phyloP scores from a whole-genome alignment of 352 stramenopile species.

The Phytophthora nicotianae region DNA sequence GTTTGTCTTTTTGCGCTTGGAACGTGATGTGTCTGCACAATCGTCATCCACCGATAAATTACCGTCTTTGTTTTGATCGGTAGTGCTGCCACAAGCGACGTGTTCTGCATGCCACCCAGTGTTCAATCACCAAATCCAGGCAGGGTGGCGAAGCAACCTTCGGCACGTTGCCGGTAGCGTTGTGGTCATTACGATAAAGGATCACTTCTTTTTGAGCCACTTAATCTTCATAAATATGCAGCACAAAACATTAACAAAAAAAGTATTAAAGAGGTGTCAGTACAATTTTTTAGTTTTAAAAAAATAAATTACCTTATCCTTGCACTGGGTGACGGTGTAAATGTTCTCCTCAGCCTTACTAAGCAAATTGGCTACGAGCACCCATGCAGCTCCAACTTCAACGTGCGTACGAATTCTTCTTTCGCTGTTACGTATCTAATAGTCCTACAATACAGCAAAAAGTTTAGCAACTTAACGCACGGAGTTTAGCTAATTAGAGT shows the following conservation, averaged over 20 bases:
- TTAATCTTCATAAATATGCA: neutral
- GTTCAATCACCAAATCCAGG: constrained; percentile 7
- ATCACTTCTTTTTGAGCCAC: neutral
- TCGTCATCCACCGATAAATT: neutral
- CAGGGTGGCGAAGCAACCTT: too few species aligned
- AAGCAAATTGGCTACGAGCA: neutral
- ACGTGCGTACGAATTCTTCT: neutral
- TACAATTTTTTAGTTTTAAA: neutral
- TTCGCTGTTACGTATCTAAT: constrained; percentile 1
- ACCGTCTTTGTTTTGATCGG: neutral
- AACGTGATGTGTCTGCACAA: neutral
- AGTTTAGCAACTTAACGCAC: neutral
- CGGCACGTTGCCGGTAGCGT: too few species aligned
- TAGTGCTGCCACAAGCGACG: constrained; percentile 2
- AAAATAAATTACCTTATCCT: neutral
- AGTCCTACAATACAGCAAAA: neutral
- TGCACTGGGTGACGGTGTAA: neutral
- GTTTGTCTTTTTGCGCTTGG: constrained; percentile 17
- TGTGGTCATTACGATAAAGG: neutral
- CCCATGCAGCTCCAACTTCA: neutral
- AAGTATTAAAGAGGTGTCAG: neutral
- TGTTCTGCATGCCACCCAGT: constrained; percentile 13
- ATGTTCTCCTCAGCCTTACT: neutral
- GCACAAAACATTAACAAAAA: neutral
- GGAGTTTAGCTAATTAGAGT: neutral